A percentile compares a stretch with the other conserved stretches of the same genome.
phyloP scores from a whole-genome alignment of 2,329 filamentous ascomycete genomes.

The Pestalotiopsis sp. region DNA sequence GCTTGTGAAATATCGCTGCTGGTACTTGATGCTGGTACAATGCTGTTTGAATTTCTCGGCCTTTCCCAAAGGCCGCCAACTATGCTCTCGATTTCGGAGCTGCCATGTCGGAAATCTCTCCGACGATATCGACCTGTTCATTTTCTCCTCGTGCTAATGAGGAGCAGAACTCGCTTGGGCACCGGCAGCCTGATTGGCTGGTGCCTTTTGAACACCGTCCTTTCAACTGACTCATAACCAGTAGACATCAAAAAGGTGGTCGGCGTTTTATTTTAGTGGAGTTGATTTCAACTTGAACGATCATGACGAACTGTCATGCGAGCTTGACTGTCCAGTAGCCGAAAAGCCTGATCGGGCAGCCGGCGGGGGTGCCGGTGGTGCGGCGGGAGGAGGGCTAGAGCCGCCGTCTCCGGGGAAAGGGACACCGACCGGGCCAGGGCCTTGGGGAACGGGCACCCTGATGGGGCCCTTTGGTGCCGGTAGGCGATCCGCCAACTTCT shows the following conservation, averaged over 20 bases:
- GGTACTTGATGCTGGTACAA: neutral
- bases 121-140: neutral
- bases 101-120: neutral
- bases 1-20: neutral
- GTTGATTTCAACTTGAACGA: neutral
- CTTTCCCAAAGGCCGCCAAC: neutral
- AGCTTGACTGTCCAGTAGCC: neutral
- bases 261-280: neutral
- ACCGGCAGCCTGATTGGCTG: neutral
- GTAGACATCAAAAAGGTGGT: neutral
- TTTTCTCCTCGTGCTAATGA: neutral
- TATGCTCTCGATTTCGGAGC: neutral
- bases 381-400: constrained; percentile 25
- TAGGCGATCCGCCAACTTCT: constrained; percentile 74
- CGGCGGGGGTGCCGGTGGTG: constrained; percentile 21
- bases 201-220: neutral
- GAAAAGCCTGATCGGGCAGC: neutral
- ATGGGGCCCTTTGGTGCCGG: constrained; percentile 63
- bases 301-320: neutral
- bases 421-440: constrained; percentile 26
- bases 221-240: neutral
- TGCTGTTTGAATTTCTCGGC: neutral
- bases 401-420: constrained; percentile 20
- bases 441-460: constrained; percentile 61
- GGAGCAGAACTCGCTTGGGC: neutral